Evolutionary conservation across 306 rosid genomes (phyloP), one percentile per base, ranked within the genome.

Genomic region (Casuarina cunninghamiana): DNA sequence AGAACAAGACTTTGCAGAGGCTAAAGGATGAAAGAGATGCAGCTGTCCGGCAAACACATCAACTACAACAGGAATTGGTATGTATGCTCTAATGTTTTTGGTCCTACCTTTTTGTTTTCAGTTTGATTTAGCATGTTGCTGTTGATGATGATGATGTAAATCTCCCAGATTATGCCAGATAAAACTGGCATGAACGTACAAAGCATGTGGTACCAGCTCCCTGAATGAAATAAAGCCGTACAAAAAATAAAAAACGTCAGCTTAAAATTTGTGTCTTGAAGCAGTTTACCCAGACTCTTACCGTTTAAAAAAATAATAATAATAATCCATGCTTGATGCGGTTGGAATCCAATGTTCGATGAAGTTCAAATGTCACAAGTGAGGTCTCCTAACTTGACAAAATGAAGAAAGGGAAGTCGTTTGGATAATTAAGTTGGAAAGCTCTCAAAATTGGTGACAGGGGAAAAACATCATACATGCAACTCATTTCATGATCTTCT

Each of bases 11-110:
- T 75, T 49, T 87, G 70, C 91, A 89, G 67, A 88, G 67, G 53
- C 75, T 93, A 84, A 89, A 86, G 86, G 99, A 90, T 82, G 99
- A 95, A 85, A 91, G 89, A 84, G 99, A 95, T 75, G 80, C 82
- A 19, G 91, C 93, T 77, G 81, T 82, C 53, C 87, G 87, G 80
- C 97, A 87, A 81, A 91, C 93, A 12, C 85, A 87, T 71, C 88
- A 85, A 75, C 95, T 95, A 78, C 97, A 87, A 83, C 96, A 86
- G 78, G 97, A 95, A 86, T 84, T 93, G 97, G 99, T 95, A 66
- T 79, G 41, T 77, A 38, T 76, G 78, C 77, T 55, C 21, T 60
- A 21, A 68, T 38, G 53, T 48, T 62, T 78, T 50, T 69, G 5
- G 75, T 38, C 55, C 69, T 69, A 16, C 67, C 48, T 62, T n/a